phyloP scores from a whole-genome alignment of 2,329 filamentous ascomycete genomes.

The Aspergillus persii region DNA sequence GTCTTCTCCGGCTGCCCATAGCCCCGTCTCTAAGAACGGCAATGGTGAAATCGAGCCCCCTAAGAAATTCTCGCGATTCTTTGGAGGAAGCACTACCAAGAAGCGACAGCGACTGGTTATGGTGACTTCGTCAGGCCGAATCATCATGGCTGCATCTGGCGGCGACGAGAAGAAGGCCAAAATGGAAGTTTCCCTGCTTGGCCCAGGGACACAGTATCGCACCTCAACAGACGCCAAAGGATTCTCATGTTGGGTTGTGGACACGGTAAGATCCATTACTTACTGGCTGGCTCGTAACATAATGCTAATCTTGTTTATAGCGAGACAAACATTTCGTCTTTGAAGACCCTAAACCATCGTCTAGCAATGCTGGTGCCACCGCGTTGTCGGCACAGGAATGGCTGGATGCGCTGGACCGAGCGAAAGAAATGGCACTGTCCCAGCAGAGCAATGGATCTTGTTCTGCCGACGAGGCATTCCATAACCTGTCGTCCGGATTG shows the following conservation, averaged over 20 bases:
- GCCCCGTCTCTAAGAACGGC: constrained; percentile 67
- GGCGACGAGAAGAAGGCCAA: constrained; percentile 97
- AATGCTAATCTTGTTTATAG: constrained; percentile 50
- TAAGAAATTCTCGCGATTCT: constrained; percentile 90
- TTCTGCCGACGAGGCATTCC: constrained; percentile 64
- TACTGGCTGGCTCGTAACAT: constrained; percentile 2
- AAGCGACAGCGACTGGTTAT: constrained; percentile 91
- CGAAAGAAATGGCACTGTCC: constrained; percentile 77
- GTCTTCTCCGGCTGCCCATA: constrained; percentile 73
- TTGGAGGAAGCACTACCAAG: constrained; percentile 85
- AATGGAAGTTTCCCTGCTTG: constrained; percentile 80
- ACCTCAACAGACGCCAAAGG: constrained; percentile 84
- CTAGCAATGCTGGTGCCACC: constrained; percentile 60
- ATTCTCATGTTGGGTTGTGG: constrained; percentile 81
- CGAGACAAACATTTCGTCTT: constrained; percentile 88
- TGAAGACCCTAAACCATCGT: constrained; percentile 80
- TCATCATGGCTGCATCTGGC: constrained; percentile 85
- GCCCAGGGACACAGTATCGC: constrained; percentile 72
- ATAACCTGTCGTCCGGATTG: constrained; percentile 67
- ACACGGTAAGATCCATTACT: constrained; percentile 69
- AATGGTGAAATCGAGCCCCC: constrained; percentile 63
- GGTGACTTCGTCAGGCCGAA: constrained; percentile 86
- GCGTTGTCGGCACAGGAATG: constrained; percentile 80
- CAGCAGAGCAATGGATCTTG: constrained; percentile 68
- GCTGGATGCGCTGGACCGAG: constrained; percentile 83